These are phyloP conservation scores for Talaromyces adpressus DNA, from an alignment of 495 filamentous ascomycete genomes.

Conservation along the genomic window DNA sequence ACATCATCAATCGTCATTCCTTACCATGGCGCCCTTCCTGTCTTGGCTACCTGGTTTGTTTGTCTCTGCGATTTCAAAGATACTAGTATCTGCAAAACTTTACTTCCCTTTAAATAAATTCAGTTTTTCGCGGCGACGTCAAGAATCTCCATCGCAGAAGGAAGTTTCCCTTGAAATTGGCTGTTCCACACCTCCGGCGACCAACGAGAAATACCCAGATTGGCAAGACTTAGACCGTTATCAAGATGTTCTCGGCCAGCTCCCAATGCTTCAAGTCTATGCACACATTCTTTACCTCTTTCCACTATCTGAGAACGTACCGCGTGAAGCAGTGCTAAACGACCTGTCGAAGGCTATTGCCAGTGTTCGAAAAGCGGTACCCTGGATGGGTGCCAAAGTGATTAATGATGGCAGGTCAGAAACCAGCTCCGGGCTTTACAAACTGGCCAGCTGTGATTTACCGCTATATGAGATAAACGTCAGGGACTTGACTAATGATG, in stretches of 20 bases:
- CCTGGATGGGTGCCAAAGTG: constrained; percentile 26
- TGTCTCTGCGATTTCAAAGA: not conserved
- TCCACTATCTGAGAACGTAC: constrained; percentile 11
- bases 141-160: not conserved
- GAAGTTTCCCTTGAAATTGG: not conserved
- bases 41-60: not conserved
- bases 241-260: constrained; percentile 29
- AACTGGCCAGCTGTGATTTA: constrained; percentile 9
- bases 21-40: not conserved
- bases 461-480: constrained; percentile 16
- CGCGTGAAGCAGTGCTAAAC: constrained; percentile 12
- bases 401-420: constrained; percentile 16
- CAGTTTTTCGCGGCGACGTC: not conserved
- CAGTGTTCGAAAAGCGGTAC: constrained; percentile 19
- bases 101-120: not conserved
- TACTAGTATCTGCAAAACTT: not conserved
- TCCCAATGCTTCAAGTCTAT: constrained; percentile 34
- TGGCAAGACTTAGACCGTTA: constrained; percentile 4
- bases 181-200: not conserved
- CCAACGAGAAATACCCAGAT: not conserved
- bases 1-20: not conserved
- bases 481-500: constrained; percentile 15
- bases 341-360: constrained; percentile 18
- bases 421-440: constrained; percentile 23
- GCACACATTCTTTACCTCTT: constrained; percentile 27